Percentiles rank a stretch among this genome's conserved stretches.
Conservation (phyloP, 129 eudicot genomes). For the Gnaphalium uliginosum region DNA sequence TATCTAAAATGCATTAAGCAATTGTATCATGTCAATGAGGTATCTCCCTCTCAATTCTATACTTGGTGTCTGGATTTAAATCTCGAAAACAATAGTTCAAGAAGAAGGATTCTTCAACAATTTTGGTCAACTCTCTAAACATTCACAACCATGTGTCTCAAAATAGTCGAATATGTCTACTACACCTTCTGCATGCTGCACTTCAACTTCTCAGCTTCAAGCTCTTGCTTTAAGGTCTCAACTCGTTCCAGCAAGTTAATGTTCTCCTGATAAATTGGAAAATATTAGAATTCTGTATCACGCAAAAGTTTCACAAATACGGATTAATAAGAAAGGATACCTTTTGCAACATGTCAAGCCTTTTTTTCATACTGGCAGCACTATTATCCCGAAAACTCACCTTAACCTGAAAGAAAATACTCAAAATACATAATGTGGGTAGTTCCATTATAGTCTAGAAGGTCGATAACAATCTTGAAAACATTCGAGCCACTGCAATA, state of each 20-base stretch:
- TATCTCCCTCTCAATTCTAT: background rate
- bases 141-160: conserved; percentile 2
- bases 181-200: conserved; percentile 57
- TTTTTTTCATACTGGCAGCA: conserved; percentile 33
- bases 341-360: conserved; percentile 69
- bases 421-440: background rate
- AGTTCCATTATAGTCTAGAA: background rate
- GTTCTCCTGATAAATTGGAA: conserved; percentile 56
- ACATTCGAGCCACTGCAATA: background rate
- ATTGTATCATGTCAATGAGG: background rate
- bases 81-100: conserved; percentile 2
- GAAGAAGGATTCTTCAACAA: background rate
- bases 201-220: conserved; percentile 74
- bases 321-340: conserved; percentile 23
- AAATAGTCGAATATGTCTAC: conserved; percentile 14
- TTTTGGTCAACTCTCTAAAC: background rate
- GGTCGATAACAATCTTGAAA: background rate
- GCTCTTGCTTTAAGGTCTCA: conserved; percentile 76
- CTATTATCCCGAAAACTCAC: conserved; percentile 36
- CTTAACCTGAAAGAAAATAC: conserved; percentile 44
- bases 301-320: background rate
- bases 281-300: background rate
- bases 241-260: conserved; percentile 74
- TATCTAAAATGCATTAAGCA: background rate
- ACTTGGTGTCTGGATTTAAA: background rate